Conservation (phyloP, 108 stramenopile species). For the Discostella pseudostelligera region DNA sequence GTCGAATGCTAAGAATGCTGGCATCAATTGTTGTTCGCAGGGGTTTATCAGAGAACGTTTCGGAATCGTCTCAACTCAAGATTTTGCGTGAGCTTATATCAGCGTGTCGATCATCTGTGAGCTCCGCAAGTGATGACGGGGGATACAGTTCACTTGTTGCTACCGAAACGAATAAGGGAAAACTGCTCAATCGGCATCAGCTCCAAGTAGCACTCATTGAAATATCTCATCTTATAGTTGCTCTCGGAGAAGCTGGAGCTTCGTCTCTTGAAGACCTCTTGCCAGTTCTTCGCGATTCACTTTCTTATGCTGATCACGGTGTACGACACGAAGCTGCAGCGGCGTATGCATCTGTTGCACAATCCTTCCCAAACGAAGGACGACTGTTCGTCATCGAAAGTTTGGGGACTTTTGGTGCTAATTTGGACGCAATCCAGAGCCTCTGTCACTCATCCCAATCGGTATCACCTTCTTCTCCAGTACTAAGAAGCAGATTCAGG, state of each 20-base stretch:
- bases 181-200: slow-evolving; percentile 61
- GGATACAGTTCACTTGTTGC: slow-evolving; percentile 17
- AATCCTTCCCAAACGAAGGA: slow-evolving; percentile 60
- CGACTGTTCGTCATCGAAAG: slow-evolving; percentile 51
- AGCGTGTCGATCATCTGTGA: slow-evolving; percentile 34
- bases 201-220: slow-evolving; percentile 79
- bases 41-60: slow-evolving; percentile 68
- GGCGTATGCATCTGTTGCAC: slow-evolving; percentile 60
- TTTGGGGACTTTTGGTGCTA: slow-evolving; percentile 38
- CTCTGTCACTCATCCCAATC: slow-evolving; percentile 14
- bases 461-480: slow-evolving; percentile 15
- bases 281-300: slow-evolving; percentile 53
- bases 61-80: slow-evolving; percentile 68
- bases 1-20: too few relatives aligned
- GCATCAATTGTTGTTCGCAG: slow-evolving; percentile 61
- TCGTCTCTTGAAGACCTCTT: slow-evolving; percentile 64
- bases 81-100: slow-evolving; percentile 63
- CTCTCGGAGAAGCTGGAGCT: slow-evolving; percentile 73
- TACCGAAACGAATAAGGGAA: slow-evolving; percentile 25
- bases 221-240: slow-evolving; percentile 70
- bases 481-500: slow-evolving; percentile 30
- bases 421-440: slow-evolving; percentile 38
- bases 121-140: slow-evolving; percentile 14
- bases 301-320: slow-evolving; percentile 71
- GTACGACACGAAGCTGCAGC: slow-evolving; percentile 84